phyloP scores from a whole-genome alignment of 352 stramenopile species.

The Phytophthora cryptogea region DNA sequence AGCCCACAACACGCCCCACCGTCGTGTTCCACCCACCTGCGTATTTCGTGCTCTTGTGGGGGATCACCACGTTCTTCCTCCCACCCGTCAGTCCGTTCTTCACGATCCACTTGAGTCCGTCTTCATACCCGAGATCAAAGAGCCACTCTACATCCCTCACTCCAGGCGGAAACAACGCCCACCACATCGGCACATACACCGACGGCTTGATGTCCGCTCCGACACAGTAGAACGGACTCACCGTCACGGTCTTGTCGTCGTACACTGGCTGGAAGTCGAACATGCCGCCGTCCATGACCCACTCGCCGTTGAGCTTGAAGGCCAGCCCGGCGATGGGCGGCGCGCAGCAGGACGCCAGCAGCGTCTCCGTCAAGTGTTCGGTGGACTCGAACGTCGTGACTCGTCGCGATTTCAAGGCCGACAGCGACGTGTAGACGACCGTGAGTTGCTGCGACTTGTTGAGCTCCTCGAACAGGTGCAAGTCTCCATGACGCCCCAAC shows the following conservation, averaged over 20 bases:
- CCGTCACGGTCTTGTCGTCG: conserved; percentile 70
- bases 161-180: conserved; percentile 71
- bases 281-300: conserved; percentile 86
- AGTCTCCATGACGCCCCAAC: conserved; percentile 35
- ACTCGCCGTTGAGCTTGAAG: conserved; percentile 83
- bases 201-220: conserved; percentile 89
- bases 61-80: conserved; percentile 49
- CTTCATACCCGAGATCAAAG: conserved; percentile 85
- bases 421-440: conserved; percentile 80
- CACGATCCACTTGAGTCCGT: conserved; percentile 71
- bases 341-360: conserved; percentile 84
- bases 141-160: conserved; percentile 80
- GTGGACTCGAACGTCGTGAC: conserved; percentile 67
- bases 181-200: conserved; percentile 91
- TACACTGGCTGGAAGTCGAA: conserved; percentile 85
- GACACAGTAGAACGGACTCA: conserved; percentile 89
- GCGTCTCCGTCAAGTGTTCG: conserved; percentile 63
- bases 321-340: conserved; percentile 80
- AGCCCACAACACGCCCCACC: conserved; percentile 77
- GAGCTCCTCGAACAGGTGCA: conserved; percentile 58
- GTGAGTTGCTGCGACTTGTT: conserved; percentile 53
- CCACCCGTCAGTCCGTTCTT: conserved; percentile 40
- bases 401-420: conserved; percentile 63
- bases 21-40: conserved; percentile 69
- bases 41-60: conserved; percentile 57